Evolutionary conservation across 768 basidiomycete genomes (phyloP).

Genomic region (Auriscalpium microsporum): DNA sequence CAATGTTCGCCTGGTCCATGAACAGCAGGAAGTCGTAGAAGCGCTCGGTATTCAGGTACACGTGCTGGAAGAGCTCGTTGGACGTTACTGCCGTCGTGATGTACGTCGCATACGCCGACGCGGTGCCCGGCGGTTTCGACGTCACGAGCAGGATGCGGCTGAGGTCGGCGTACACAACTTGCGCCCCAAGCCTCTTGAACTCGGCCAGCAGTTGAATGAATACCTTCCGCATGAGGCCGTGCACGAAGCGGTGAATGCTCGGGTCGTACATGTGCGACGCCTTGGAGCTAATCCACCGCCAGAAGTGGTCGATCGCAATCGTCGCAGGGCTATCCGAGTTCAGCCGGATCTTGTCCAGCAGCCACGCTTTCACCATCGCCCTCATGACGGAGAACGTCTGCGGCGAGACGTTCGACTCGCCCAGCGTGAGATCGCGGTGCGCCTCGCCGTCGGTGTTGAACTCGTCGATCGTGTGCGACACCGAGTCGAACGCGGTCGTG

Average conservation of each 20-base stretch:
- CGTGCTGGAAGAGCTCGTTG: constrained; percentile 91
- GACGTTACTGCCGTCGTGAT: constrained; percentile 89
- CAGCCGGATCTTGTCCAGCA: constrained; percentile 73
- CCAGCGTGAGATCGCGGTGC: constrained; percentile 66
- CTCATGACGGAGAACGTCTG: constrained; percentile 82
- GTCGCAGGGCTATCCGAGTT: constrained; percentile 59
- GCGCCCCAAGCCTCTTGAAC: constrained; percentile 89
- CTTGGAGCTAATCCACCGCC: constrained; percentile 91
- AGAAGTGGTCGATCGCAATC: constrained; percentile 85
- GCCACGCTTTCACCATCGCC: constrained; percentile 84
- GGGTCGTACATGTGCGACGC: constrained; percentile 87
- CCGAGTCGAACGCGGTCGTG: constrained; percentile 87
- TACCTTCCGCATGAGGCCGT: constrained; percentile 95
- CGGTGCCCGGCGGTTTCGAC: constrained; percentile 91
- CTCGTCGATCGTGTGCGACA: constrained; percentile 84
- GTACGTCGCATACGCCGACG: constrained; percentile 93
- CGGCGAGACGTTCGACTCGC: constrained; percentile 82
- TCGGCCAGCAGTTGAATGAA: constrained; percentile 96
- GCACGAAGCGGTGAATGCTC: constrained; percentile 85
- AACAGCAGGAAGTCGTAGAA: constrained; percentile 93
- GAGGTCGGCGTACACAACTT: constrained; percentile 91
- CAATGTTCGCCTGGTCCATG: constrained; percentile 93
- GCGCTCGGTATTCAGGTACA: constrained; percentile 75
- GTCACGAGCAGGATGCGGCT: constrained; percentile 85
- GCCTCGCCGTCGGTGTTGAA: constrained; percentile 61